Conservation (phyloP, 495 filamentous ascomycete genomes). For the Neohortaea acidophila region DNA sequence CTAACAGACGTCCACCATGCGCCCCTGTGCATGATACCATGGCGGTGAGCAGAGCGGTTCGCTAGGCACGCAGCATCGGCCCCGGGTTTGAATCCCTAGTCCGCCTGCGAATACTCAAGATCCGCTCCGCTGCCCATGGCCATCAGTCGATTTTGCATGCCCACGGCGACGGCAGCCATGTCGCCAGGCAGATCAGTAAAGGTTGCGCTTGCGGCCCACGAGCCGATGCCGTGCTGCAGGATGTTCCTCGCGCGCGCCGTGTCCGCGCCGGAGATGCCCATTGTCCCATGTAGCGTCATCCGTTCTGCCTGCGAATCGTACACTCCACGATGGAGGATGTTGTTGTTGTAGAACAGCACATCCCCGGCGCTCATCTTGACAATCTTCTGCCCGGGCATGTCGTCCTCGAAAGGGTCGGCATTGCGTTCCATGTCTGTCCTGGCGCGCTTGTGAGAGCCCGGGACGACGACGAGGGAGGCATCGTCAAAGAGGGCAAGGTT, state of each 20-base stretch:
- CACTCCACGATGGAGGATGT: constrained; percentile 69
- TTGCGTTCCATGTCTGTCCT: constrained; percentile 48
- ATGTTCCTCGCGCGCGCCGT: constrained; percentile 55
- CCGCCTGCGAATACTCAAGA: constrained; percentile 25
- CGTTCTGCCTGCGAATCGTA: constrained; percentile 44
- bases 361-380: constrained; percentile 56
- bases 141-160: constrained; percentile 26
- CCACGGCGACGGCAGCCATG: constrained; percentile 37
- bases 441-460: constrained; percentile 50
- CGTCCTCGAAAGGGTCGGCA: constrained; percentile 41
- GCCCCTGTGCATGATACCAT: no score
- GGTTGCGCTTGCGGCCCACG: constrained; percentile 45
- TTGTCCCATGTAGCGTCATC: constrained; percentile 67
- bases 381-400: constrained; percentile 43
- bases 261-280: constrained; percentile 44
- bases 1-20: no score
- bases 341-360: constrained; percentile 74
- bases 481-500: constrained; percentile 61
- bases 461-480: constrained; percentile 50
- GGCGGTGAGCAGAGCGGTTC: no score
- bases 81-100: no score
- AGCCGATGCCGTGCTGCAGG: constrained; percentile 69
- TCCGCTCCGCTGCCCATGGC: constrained; percentile 23
- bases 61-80: no score
- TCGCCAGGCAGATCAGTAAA: constrained; percentile 31